Base-by-base conservation (phyloP, 2,329 filamentous ascomycete genomes). In the Aspergillus ruber region DNA sequence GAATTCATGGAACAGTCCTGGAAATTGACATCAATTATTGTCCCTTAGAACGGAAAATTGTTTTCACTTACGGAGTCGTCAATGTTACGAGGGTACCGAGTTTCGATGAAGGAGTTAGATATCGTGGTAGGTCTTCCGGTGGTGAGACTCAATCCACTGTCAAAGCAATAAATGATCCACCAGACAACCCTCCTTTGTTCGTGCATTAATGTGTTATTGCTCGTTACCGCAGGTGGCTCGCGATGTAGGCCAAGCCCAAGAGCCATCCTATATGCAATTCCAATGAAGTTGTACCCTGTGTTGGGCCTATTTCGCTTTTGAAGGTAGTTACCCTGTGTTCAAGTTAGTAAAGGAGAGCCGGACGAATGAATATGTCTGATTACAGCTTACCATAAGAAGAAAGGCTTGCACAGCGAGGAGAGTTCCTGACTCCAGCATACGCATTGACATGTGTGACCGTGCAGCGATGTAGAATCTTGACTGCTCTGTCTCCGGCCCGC, bases 301-400 rank as follows among this genome's bases (percentile, higher is more conserved):
- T 78, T 78, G 3, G 75, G 74, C 33, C 73, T 69, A 54, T 78
- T 71, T 25, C 72, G 63, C 54, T 77, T 78, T 53, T 77, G 76
- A 3, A 76, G 63, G 54, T 78, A 78, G 42, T 77, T 77, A 0
- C 69, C 70, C 44, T 55, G 39, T 12, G 3, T 3, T 33, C 29
- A 33, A 4, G 3, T 33, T 33, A 33, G 21, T 21, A 21, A 4
- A 6, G 6, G 3, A 21, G 6, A 21, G 21, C 21, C 6, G 21
- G 4, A 33, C 6, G 29, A 2, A 33, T 33, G 7, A 33, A 42
- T n/a, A n/a, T n/a, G 21, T 23, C 12, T 15, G 2, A 29, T 29
- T 68, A n/a, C n/a, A n/a, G n/a, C n/a, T n/a, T 38, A 61, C 59
- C 58, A 66, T 63, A 25, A 67, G 47, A 3, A 65, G 54, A 27